These are phyloP conservation scores for Cryphonectria naterciae DNA, from an alignment of 2,329 filamentous ascomycete genomes.

Conservation along the genomic window DNA sequence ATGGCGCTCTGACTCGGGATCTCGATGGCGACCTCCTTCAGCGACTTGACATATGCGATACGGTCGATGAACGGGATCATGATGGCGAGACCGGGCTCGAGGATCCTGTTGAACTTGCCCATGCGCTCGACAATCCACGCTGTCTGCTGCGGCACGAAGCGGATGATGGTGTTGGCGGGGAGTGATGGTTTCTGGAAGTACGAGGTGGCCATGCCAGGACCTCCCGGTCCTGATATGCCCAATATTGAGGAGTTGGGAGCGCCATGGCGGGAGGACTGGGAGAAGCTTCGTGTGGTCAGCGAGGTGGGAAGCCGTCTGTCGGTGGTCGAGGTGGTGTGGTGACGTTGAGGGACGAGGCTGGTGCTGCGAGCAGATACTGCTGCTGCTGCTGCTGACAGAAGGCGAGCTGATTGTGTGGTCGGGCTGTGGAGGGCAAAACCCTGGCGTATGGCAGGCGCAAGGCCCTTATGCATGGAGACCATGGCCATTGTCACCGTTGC, in stretches of 20 bases:
- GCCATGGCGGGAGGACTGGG: constrained; percentile 29
- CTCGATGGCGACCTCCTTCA: constrained; percentile 96
- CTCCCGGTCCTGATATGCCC: constrained; percentile 38
- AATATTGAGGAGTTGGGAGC: constrained; percentile 32
- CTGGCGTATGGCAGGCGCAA: constrained; percentile 25
- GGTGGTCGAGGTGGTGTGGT: constrained; percentile 7
- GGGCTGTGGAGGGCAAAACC: constrained; percentile 19
- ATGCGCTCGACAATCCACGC: constrained; percentile 99
- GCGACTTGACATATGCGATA: constrained; percentile 95
- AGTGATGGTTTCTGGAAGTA: constrained; percentile 79
- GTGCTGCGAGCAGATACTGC: not conserved
- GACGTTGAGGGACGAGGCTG: not conserved
- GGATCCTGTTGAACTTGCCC: constrained; percentile 94
- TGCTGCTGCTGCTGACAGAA: constrained; percentile 20
- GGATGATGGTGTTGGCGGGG: constrained; percentile 91
- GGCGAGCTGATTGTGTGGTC: constrained; percentile 16
- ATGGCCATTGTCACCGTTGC: constrained; percentile 31
- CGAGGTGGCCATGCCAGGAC: constrained; percentile 60
- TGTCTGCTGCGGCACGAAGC: constrained; percentile 98
- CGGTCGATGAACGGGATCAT: constrained; percentile 89
- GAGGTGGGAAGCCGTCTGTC: constrained; percentile 6
- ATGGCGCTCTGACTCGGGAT: constrained; percentile 98
- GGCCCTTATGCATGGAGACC: constrained; percentile 27
- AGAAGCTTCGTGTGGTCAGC: constrained; percentile 23
- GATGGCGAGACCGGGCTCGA: constrained; percentile 88